These are phyloP conservation scores for Digitaria exilis DNA, from an alignment of 202 grass and related monocot species.

Conservation along the genomic window DNA sequence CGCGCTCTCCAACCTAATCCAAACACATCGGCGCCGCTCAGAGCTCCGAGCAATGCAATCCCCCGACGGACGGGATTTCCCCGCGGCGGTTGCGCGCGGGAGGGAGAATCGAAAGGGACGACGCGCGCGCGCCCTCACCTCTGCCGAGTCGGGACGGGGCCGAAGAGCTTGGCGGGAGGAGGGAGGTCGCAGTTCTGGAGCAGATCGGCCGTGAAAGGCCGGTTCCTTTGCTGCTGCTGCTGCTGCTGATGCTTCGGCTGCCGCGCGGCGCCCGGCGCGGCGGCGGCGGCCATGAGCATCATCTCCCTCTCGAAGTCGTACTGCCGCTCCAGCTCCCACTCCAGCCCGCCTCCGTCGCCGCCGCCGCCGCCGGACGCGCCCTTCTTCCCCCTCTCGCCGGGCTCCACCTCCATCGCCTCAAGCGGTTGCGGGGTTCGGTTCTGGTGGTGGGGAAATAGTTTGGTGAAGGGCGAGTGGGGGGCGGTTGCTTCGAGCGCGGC, in stretches of 20 bases:
- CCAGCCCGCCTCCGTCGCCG: constrained; percentile 34
- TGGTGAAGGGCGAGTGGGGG: neutral
- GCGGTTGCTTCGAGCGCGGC: constrained; percentile 52
- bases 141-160: constrained; percentile 37
- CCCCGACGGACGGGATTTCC: neutral
- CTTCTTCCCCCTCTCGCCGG: constrained; percentile 30
- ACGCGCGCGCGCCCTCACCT: neutral
- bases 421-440: neutral
- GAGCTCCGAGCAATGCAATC: neutral
- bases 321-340: constrained; percentile 55
- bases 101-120: neutral
- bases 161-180: constrained; percentile 82
- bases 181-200: constrained; percentile 96
- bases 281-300: constrained; percentile 59
- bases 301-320: constrained; percentile 61
- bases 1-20: constrained; percentile 31
- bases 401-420: constrained; percentile 19
- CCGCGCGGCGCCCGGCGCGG: constrained; percentile 14
- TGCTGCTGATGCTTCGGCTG: neutral
- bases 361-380: neutral
- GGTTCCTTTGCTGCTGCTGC: too few species aligned
- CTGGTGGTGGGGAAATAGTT: neutral
- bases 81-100: neutral
- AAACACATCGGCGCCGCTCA: neutral
- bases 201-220: constrained; percentile 51